Base-by-base conservation (phyloP, 1,284 basidiomycete genomes). In the Trichosporon sp. region DNA sequence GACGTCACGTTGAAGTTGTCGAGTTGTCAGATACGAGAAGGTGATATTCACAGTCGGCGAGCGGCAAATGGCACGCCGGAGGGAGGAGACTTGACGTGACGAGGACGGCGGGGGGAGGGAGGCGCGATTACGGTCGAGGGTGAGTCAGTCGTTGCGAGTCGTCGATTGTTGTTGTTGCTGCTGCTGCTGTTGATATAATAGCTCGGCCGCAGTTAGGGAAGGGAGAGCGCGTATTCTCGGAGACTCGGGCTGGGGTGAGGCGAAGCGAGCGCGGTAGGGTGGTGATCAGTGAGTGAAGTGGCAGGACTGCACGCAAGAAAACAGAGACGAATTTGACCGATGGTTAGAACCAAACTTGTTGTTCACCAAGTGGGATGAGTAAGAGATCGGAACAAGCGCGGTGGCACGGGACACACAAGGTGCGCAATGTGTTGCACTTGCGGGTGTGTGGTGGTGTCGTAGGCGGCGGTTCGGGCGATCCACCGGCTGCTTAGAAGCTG, bases 401-500 rank as follows among this genome's bases (percentile, higher is more conserved):
- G 19, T n/a, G 25, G 27, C 23, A 52, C 46, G 16, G 46, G 46
- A 13, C 25, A 16, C 25, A 54, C n/a, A n/a, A n/a, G n/a, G n/a
- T n/a, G n/a, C n/a, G n/a, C n/a, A 27, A 29, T 29, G 49, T 54
- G 27, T 54, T 54, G 49, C 27, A 54, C 27, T 31, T 27, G 49
- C 49, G n/a, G n/a, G 49, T 54, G 49, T 54, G 49, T 54, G 49
- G 25, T 29, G 34, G 4, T 29, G 49, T 54, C 49, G 49, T 54
- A 27, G 49, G 14, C 49, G 49, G 49, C 49, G 46, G 49, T 54
- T 54, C 49, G 49, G 49, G 49, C 49, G 49, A 54, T 52, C 46
- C 23, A 52, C 19, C 19, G 40, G 16, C 21, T 27, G 31, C 49
- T 54, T 54, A 31, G 49, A 44, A 44, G 19, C 40, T 44, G 23